Evolutionary conservation across 192 early-diverging fungal species (phyloP), one percentile per base, ranked within the genome.

Genomic region (Kickxella alabastrina): DNA sequence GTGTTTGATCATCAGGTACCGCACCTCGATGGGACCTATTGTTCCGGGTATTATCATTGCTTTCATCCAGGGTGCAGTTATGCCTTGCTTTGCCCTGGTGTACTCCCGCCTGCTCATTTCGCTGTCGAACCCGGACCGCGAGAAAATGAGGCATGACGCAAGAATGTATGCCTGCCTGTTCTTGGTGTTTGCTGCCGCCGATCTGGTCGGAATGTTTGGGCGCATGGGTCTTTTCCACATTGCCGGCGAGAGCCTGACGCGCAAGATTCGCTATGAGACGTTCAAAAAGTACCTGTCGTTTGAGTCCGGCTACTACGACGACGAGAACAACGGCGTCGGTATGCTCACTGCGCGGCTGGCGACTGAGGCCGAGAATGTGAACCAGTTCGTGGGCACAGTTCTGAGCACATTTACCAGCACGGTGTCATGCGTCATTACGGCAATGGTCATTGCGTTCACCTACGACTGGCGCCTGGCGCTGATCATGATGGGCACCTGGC

Each of bases 81-180:
- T 89, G 76, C 92, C 92, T 3, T 60, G 85, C 13, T 95, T 92
- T 68, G 78, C 91, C 23, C 62, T 88, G n/a, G 61, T 86, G 25
- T 86, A 80, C 43, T 56, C 83, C 10, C 45, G 69, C 6, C 47
- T 63, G 15, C 61, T 77, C 1, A 54, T 55, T 25, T 51, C 61
- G 3, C 44, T 77, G 19, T 54, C 67, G 12, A 22, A 46, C 23
- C 35, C 44, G 0, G 59, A 62, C 19, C 49, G 6, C 13, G 54
- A 57, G 12, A 35, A 57, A 15, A 58, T 69, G 50, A 54, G 41
- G 43, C 36, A 46, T 15, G 56, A 69, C 6, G 52, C 63, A 7
- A 52, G 37, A 36, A 51, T 31, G 39, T 77, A 77, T 40, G 74
- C 74, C 1, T 55, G 51, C 43, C 2, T 77, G 28, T 80, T 80